These are phyloP conservation scores for Penicillium samsonianum DNA, from an alignment of 495 filamentous ascomycete genomes.

Conservation along the genomic window DNA sequence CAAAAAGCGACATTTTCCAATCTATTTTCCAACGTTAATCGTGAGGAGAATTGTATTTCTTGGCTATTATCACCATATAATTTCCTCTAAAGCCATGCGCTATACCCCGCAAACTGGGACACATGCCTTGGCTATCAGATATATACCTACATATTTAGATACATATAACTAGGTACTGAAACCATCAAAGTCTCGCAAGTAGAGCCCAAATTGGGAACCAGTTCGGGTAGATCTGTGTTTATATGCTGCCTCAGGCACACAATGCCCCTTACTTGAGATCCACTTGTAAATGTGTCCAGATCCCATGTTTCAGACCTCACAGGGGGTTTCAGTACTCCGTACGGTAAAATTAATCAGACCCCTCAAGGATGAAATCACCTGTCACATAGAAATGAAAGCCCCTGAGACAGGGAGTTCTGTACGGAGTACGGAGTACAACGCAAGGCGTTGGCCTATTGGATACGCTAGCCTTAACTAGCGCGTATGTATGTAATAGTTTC, in stretches of 20 bases:
- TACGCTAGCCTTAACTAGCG: slow-evolving; percentile 31
- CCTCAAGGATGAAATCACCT: not conserved
- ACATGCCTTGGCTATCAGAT: not conserved
- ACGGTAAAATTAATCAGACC: not conserved
- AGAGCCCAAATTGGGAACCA: not conserved
- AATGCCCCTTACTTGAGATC: not conserved
- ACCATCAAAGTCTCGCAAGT: not conserved
- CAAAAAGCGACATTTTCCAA: not conserved
- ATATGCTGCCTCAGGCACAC: not conserved
- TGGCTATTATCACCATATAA: not conserved
- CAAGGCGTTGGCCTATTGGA: slow-evolving; percentile 23
- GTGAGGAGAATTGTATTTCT: not conserved
- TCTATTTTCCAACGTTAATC: not conserved
- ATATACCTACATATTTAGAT: not conserved
- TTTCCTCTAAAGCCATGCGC: not conserved
- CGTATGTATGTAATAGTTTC: slow-evolving; percentile 21
- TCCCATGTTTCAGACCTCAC: not conserved
- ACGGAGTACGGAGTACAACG: slow-evolving; percentile 11
- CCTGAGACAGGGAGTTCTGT: slow-evolving; percentile 15
- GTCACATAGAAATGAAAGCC: slow-evolving; percentile 7
- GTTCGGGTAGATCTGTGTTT: too few relatives aligned
- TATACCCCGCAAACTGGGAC: not conserved
- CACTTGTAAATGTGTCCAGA: not conserved
- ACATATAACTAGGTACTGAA: not conserved
- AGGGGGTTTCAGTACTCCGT: not conserved